Base-by-base conservation (phyloP, 345 rosid genomes). In the Camelina hispida region DNA sequence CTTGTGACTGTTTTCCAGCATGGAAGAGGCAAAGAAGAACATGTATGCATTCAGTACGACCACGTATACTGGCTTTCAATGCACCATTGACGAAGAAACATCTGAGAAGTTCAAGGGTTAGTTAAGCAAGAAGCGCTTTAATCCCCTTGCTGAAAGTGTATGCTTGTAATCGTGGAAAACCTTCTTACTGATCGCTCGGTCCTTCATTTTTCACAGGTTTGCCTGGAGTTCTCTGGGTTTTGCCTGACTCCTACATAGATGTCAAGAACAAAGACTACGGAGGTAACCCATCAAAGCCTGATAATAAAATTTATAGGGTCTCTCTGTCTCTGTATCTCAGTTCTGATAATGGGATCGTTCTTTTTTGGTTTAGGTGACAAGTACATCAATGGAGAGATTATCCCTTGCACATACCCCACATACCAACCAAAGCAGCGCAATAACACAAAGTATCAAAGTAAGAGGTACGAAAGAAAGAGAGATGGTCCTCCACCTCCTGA, bases 231-330 rank as follows among this genome's bases (percentile, higher is more conserved):
- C 93, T 91, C 4, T 94, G 98, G 98, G 98, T 91, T 37, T 82
- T 94, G 25, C 98, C 98, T 0, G 98, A 94, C 79, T 94, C 97
- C 8, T 94, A 89, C 80, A 94, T 94, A 46, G 97, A 94, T 75
- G 95, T 91, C 51, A 94, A 94, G 77, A 94, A 94, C 85, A 94
- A 94, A 75, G 98, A 94, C 80, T 94, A 94, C 72, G 98, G 98
- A 90, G 98, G 98, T 94, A 48, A 71, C 67, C 52, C 59, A 52
- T 44, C 60, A 6, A 44, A 48, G 20, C 69, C 54, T 70, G 10
- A 52, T 47, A 17, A 10, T 40, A 70, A 8, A 40, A 10, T 66
- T 10, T 68, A 30, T 47, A 37, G 32, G 6, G 6, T 40, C 35
- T 59, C 13, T 14, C 62, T 14, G 54, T 46, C 20, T 13, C 6